Evolutionary conservation across 331 rosid genomes (phyloP), one percentile per base, ranked within the genome.

Genomic region (Malus hybrid): DNA sequence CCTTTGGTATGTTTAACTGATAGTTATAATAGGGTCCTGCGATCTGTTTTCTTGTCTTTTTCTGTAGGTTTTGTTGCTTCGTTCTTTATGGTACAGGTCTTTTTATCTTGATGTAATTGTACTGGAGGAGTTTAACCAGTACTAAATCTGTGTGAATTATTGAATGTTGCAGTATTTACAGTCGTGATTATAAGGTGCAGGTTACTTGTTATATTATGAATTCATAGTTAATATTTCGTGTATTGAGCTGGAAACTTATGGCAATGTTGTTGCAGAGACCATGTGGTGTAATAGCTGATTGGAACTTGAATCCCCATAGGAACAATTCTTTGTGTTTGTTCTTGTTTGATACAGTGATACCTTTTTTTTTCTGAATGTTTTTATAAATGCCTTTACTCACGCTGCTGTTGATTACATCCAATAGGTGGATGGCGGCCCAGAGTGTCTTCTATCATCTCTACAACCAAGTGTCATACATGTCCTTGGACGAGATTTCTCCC

Each of bases 341-440:
- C 39, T 50, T 32, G 73, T 26, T 67, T 57, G 5, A 63, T 64
- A 33, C 12, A 42, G 44, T 66, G 48, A 46, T 76, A 11, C 11
- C 42, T 42, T 28, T 28, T 42, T 13, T 61, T 26, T 39, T 34
- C 20, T 2, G 32, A 7, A 0, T 64, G 1, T 64, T 64, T 62
- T 72, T 67, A 53, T 63, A 56, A 24, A 55, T 15, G 62, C 28
- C 48, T 34, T 32, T 79, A 63, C 77, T 78, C 8, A 63, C 66
- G 9, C 79, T 66, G 65, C 75, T 64, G 57, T 52, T 62, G 29
- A 44, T 55, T 77, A 73, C 46, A 34, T 58, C 50, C 33, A 58
- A 79, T 82, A 93, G 98, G 98, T 93, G 98, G 98, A 75, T 93
- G 78, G 98, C 89, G 0, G 97, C 98, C n/a, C 98, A 93, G 82